phyloP scores from a whole-genome alignment of 164 flowering plant genomes.

The Amborella trichopoda region DNA sequence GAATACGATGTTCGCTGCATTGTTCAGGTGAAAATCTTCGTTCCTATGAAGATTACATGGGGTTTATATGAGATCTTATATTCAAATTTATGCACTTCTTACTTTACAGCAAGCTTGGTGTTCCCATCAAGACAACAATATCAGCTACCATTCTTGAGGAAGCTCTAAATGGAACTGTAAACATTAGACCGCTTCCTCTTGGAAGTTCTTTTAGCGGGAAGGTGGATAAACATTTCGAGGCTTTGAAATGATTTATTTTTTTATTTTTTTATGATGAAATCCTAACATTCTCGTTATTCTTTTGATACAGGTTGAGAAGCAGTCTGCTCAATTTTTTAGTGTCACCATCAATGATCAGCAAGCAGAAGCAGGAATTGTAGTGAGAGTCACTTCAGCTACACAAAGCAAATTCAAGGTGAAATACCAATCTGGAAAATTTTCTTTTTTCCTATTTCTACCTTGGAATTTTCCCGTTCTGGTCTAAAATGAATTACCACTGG shows the following conservation, averaged over 20 bases:
- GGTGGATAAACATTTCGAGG: conserved; percentile 22
- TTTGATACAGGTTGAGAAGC: conserved; percentile 1
- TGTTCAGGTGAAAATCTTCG: neutral
- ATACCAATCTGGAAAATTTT: neutral
- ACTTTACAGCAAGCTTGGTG: conserved; percentile 86
- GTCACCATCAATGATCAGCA: neutral
- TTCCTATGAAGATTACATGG: no score
- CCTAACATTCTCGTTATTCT: no score
- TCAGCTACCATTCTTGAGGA: conserved; percentile 98
- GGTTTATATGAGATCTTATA: no score
- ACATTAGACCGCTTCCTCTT: conserved; percentile 87
- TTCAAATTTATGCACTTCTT: no score
- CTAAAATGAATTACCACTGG: neutral
- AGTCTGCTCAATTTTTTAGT: neutral
- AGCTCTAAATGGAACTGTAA: conserved; percentile 91
- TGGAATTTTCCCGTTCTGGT: neutral
- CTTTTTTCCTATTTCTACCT: neutral
- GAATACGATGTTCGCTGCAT: conserved; percentile 1
- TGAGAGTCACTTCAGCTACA: neutral
- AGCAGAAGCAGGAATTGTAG: conserved; percentile 1
- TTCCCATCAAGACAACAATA: conserved; percentile 96
- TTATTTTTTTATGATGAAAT: no score
- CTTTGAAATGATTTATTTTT: neutral
- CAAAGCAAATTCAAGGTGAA: conserved; percentile 25
- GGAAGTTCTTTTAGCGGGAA: conserved; percentile 94